phyloP scores from a whole-genome alignment of 1,139 yeast species.

The Yamadazyma taylorii region DNA sequence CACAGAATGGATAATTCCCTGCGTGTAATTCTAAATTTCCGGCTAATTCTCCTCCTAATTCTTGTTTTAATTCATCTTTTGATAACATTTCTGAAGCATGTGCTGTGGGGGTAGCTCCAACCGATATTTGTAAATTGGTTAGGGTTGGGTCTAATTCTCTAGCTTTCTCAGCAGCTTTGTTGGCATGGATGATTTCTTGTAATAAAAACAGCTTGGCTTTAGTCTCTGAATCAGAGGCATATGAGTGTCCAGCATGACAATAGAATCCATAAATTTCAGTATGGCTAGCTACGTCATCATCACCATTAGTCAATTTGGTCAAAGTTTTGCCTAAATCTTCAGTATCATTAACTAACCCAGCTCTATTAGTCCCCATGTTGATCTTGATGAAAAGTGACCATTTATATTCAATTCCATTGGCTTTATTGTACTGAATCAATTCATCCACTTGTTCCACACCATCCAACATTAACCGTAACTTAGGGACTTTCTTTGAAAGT shows the following conservation, averaged over 20 bases:
- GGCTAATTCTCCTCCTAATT: conserved; percentile 29
- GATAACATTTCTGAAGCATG: conserved; percentile 51
- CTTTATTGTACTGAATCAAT: conserved; percentile 36
- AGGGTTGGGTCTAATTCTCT: conserved; percentile 24
- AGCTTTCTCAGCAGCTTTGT: conserved; percentile 47
- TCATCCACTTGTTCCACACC: conserved; percentile 53
- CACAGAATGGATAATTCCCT: conserved; percentile 74
- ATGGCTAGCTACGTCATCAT: conserved; percentile 19
- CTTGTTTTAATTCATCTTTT: conserved; percentile 18
- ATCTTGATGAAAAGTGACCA: conserved; percentile 62
- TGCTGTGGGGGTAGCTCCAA: conserved; percentile 84
- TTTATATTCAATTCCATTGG: conserved; percentile 24
- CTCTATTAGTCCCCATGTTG: conserved; percentile 63
- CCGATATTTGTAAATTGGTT: conserved; percentile 45
- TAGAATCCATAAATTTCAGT: conserved; percentile 66
- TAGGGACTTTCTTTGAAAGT: conserved; percentile 39
- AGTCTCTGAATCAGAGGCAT: conserved; percentile 45
- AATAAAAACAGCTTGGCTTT: conserved; percentile 50
- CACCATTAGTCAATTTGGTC: conserved; percentile 18
- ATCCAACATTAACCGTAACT: conserved; percentile 63
- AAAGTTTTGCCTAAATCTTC: conserved; percentile 30
- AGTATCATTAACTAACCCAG: conserved; percentile 50
- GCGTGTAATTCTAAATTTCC: conserved; percentile 72
- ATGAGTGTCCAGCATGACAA: conserved; percentile 81
- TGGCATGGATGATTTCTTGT: conserved; percentile 58